Percentiles rank a stretch among this genome's conserved stretches.
Conservation (phyloP, 2,329 filamentous ascomycete genomes). For the Pyrenochaeta sp. region DNA sequence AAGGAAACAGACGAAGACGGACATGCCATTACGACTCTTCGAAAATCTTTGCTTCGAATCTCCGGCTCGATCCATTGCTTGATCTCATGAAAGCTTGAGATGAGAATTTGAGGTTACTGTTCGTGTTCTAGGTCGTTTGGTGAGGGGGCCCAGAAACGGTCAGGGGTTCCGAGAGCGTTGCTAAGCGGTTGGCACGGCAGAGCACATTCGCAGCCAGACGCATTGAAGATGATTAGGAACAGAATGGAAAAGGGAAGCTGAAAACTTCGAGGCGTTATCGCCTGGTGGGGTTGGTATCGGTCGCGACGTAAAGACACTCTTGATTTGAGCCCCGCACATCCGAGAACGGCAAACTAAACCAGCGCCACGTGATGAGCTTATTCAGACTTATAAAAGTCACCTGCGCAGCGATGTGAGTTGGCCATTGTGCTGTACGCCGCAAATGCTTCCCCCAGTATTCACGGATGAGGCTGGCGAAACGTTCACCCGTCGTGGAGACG, state of each 20-base stretch:
- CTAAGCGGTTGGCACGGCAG: constrained; percentile 6
- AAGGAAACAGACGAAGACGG: constrained; percentile 18
- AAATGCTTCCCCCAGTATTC: neutral
- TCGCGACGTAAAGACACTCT: constrained; percentile 1
- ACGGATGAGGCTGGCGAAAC: neutral
- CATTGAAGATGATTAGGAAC: constrained; percentile 7
- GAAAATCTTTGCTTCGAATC: constrained; percentile 19
- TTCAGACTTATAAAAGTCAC: neutral
- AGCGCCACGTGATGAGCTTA: constrained; percentile 1
- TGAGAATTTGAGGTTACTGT: neutral
- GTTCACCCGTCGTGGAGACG: neutral
- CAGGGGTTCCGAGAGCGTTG: constrained; percentile 5
- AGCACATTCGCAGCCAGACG: constrained; percentile 10
- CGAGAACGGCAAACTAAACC: constrained; percentile 12
- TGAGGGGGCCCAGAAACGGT: constrained; percentile 2
- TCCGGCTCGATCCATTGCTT: constrained; percentile 8
- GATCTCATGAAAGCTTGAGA: neutral
- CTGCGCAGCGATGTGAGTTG: neutral
- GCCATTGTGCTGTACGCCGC: neutral
- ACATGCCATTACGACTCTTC: constrained; percentile 24
- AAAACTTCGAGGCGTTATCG: neutral
- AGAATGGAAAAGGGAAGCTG: neutral
- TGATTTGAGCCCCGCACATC: constrained; percentile 11
- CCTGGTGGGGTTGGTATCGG: constrained; percentile 4
- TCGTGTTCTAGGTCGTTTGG: neutral